Percentiles rank a stretch among this genome's conserved stretches.
Conservation (phyloP, 1,284 basidiomycete species). For the Leccinum ponderosum region DNA sequence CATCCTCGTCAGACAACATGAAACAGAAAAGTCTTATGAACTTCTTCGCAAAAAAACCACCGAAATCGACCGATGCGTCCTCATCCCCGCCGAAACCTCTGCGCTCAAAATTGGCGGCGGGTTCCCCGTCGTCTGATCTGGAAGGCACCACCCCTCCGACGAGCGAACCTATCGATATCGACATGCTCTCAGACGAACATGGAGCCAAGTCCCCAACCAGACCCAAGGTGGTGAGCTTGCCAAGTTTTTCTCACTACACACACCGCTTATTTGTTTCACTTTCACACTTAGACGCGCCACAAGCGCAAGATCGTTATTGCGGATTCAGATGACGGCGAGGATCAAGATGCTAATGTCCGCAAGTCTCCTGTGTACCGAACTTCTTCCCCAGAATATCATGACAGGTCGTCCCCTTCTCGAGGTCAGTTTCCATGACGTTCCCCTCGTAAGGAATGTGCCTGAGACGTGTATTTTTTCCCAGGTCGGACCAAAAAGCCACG, state of each 20-base stretch:
- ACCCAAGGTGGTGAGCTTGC: constrained; percentile 15
- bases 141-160: constrained; percentile 62
- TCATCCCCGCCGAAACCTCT: constrained; percentile 28
- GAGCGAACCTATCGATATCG: constrained; percentile 73
- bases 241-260: background rate
- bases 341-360: constrained; percentile 27
- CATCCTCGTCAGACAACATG: constrained; percentile 39
- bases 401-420: constrained; percentile 26
- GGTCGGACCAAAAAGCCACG: constrained; percentile 55
- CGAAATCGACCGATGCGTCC: constrained; percentile 27
- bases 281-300: constrained; percentile 31
- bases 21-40: constrained; percentile 77
- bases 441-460: constrained; percentile 18
- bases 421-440: constrained; percentile 24
- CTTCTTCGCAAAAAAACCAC: constrained; percentile 57
- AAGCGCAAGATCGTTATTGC: constrained; percentile 72
- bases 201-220: constrained; percentile 26
- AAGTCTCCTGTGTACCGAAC: constrained; percentile 21
- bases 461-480: constrained; percentile 17
- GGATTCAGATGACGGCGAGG: constrained; percentile 70
- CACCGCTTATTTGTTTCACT: background rate
- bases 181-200: constrained; percentile 59
- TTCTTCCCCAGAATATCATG: constrained; percentile 29
- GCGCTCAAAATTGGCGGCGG: constrained; percentile 36
- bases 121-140: constrained; percentile 49